Evolutionary conservation across 2,329 filamentous ascomycete species (phyloP), one percentile per base, ranked within the genome.

Genomic region (Didymella glomerata): DNA sequence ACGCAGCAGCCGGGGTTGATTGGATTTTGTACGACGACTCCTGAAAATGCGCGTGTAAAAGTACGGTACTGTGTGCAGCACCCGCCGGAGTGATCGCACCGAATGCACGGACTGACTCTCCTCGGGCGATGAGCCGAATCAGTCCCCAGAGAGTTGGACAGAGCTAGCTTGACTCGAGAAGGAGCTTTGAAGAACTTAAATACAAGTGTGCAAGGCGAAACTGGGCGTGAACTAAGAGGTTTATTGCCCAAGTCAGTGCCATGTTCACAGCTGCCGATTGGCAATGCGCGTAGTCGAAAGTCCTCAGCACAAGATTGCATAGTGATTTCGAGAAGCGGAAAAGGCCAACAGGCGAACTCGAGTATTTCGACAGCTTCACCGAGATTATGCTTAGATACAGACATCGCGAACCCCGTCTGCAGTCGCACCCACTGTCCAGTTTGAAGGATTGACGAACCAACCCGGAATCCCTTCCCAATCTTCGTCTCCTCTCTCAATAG

Each of bases 401-500:
- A n/a, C n/a, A n/a, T n/a, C n/a, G n/a, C n/a, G n/a, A n/a, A n/a
- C n/a, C n/a, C n/a, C n/a, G n/a, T 32, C 30, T 32, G 36, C 36
- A 38, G 2, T 10, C 18, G n/a, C 3, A 3, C 9, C 6, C 18
- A 20, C n/a, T 3, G 18, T 38, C 36, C n/a, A 18, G 16, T 20
- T 8, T 10, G 36, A 9, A 38, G 30, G 46, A 8, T 3, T 48
- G 1, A 48, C 46, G 0, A 38, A 4, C 46, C 46, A 48, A 1
- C 14, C 32, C 10, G 46, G 46, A n/a, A 48, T 48, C 8, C 47
- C 47, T 13, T 30, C 9, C 47, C 47, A 49, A 8, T 48, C 22
- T 4, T 25, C 13, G 11, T 18, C 30, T 4, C 32, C 30, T 3
- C n/a, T 11, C 16, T 1, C 20, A 2, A 48, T 30, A 11, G 30